A percentile compares a stretch with the other conserved stretches of the same genome.
These are phyloP conservation scores for Colletotrichum sp. DNA, from an alignment of 2,329 filamentous ascomycete species.

Conservation along the genomic window DNA sequence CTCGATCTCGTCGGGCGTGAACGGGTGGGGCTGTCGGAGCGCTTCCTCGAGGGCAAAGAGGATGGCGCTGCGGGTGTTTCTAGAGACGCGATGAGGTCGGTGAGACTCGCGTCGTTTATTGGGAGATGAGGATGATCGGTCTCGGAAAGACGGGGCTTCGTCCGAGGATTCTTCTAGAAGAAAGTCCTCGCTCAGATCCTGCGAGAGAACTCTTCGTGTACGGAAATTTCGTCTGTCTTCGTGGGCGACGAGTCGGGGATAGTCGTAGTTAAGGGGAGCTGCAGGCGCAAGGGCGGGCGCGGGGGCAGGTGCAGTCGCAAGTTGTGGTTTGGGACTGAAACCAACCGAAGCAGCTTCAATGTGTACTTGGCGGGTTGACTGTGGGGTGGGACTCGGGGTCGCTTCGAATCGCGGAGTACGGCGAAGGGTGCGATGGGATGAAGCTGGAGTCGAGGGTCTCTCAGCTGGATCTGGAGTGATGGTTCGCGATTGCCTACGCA, in stretches of 20 bases:
- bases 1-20: slow-evolving; percentile 85
- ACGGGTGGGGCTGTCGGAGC: slow-evolving; percentile 79
- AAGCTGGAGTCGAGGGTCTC: slow-evolving; percentile 47
- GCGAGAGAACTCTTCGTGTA: slow-evolving; percentile 46
- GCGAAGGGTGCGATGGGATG: slow-evolving; percentile 52
- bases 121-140: slow-evolving; percentile 31
- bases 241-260: slow-evolving; percentile 27
- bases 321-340: slow-evolving; percentile 47
- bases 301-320: slow-evolving; percentile 35
- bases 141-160: slow-evolving; percentile 26
- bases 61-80: slow-evolving; percentile 86
- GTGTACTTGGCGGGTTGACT: slow-evolving; percentile 42
- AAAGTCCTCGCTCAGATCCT: slow-evolving; percentile 52
- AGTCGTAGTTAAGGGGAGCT: slow-evolving; percentile 14
- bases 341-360: slow-evolving; percentile 54
- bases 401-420: slow-evolving; percentile 57
- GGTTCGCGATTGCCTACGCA: slow-evolving; percentile 43
- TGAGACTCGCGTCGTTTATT: slow-evolving; percentile 37
- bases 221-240: slow-evolving; percentile 24
- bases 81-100: slow-evolving; percentile 72
- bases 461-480: slow-evolving; percentile 42
- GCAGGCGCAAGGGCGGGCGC: slow-evolving; percentile 17
- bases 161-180: slow-evolving; percentile 43
- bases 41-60: slow-evolving; percentile 92
- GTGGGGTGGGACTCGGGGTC: slow-evolving; percentile 46